These are phyloP conservation scores for Luffa aegyptiaca DNA, from an alignment of 306 rosid genomes.

Conservation along the genomic window DNA sequence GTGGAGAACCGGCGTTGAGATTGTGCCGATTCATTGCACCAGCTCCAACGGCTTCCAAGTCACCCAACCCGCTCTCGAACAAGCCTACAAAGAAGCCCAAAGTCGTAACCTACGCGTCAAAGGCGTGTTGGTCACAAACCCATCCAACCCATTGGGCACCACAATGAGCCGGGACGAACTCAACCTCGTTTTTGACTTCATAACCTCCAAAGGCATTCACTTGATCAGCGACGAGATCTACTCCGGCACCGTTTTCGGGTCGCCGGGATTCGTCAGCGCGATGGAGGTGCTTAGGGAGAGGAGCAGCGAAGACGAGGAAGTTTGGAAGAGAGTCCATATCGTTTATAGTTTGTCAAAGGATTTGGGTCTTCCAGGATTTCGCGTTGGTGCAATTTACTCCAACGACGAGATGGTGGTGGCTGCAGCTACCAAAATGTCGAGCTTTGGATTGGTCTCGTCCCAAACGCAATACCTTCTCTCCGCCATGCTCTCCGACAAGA, in stretches of 20 bases:
- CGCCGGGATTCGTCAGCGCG: constrained; percentile 38
- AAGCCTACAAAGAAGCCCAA: constrained; percentile 44
- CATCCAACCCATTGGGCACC: constrained; percentile 66
- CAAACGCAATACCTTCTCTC: constrained; percentile 75
- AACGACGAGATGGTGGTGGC: constrained; percentile 63
- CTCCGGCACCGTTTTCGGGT: constrained; percentile 51
- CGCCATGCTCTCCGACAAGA: constrained; percentile 50
- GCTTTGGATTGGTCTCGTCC: constrained; percentile 64
- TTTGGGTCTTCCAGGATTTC: constrained; percentile 62
- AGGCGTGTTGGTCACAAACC: constrained; percentile 61
- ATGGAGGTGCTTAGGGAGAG: constrained; percentile 49
- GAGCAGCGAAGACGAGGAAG: not conserved
- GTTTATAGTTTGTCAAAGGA: constrained; percentile 85
- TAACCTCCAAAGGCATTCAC: constrained; percentile 42
- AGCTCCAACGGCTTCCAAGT: constrained; percentile 51
- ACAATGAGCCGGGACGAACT: constrained; percentile 38
- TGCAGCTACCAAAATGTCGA: constrained; percentile 66
- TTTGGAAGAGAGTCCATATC: constrained; percentile 28
- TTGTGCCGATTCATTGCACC: constrained; percentile 62
- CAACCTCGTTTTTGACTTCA: constrained; percentile 37
- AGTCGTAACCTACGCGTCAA: constrained; percentile 45
- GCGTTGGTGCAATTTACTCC: constrained; percentile 73
- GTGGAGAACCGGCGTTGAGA: constrained; percentile 63
- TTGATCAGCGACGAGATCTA: constrained; percentile 67
- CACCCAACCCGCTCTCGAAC: constrained; percentile 33